These are phyloP conservation scores for Talaromyces stipitatus DNA, from an alignment of 495 filamentous ascomycete species.

Conservation along the genomic window DNA sequence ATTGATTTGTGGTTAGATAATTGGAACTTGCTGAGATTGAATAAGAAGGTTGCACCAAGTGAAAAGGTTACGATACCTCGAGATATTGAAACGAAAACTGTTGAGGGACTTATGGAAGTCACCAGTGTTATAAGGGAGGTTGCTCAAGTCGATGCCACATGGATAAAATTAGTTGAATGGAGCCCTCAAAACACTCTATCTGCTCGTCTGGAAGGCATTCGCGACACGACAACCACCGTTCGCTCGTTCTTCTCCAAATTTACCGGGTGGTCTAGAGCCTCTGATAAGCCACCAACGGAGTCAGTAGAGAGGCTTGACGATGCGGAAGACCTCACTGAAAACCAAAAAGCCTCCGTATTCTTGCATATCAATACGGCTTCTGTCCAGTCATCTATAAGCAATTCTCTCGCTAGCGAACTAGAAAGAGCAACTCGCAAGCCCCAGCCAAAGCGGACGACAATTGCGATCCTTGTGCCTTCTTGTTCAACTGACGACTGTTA, in stretches of 20 bases:
- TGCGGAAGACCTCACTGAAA: slow-evolving; percentile 54
- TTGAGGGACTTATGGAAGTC: slow-evolving; percentile 79
- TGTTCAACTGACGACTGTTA: slow-evolving; percentile 68
- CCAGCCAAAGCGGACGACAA: slow-evolving; percentile 75
- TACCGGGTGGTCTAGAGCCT: slow-evolving; percentile 35
- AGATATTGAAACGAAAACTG: slow-evolving; percentile 72
- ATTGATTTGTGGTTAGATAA: slow-evolving; percentile 92
- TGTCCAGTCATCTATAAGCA: slow-evolving; percentile 61
- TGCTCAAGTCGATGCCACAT: slow-evolving; percentile 83
- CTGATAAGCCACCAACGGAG: slow-evolving; percentile 24
- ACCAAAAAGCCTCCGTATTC: slow-evolving; percentile 69
- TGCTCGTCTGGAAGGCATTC: slow-evolving; percentile 27
- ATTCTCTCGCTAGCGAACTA: slow-evolving; percentile 70
- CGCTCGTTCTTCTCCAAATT: slow-evolving; percentile 76
- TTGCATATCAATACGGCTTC: slow-evolving; percentile 78
- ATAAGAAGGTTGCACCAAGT: slow-evolving; percentile 77
- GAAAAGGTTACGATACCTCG: slow-evolving; percentile 63
- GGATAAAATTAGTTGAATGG: slow-evolving; percentile 86
- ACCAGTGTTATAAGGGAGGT: slow-evolving; percentile 64
- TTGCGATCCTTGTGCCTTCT: slow-evolving; percentile 83
- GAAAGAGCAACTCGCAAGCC: slow-evolving; percentile 96
- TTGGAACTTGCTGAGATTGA: slow-evolving; percentile 64
- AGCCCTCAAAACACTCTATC: slow-evolving; percentile 47
- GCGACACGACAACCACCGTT: slow-evolving; percentile 50
- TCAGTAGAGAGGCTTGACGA: slow-evolving; percentile 24